Conservation (phyloP, 2,329 filamentous ascomycete genomes). For the Bipolaris oryzae region DNA sequence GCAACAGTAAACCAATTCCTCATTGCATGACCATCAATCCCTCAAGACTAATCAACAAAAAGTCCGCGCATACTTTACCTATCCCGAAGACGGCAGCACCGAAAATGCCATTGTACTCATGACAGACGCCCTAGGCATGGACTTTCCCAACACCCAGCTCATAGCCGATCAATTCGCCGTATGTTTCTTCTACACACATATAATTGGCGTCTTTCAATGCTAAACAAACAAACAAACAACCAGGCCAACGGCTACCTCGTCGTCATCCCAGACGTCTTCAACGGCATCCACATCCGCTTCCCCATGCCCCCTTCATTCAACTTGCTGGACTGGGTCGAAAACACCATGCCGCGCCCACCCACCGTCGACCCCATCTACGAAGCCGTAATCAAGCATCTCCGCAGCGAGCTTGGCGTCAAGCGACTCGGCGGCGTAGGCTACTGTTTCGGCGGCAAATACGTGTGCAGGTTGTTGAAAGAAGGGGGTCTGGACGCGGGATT, state of each 20-base stretch:
- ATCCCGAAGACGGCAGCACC: conserved; percentile 59
- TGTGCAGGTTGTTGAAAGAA: conserved; percentile 65
- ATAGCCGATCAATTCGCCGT: conserved; percentile 77
- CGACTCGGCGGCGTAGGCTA: conserved; percentile 72
- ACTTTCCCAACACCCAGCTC: conserved; percentile 58
- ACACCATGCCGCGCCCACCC: conserved; percentile 46
- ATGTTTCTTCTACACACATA: not conserved
- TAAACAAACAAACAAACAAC: not conserved
- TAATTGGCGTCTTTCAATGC: too few relatives aligned
- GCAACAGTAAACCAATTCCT: conserved; percentile 46
- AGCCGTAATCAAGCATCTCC: conserved; percentile 64
- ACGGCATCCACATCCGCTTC: conserved; percentile 65
- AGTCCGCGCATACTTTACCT: conserved; percentile 63
- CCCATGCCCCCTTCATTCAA: conserved; percentile 59
- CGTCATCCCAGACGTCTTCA: conserved; percentile 73
- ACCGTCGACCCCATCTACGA: conserved; percentile 61
- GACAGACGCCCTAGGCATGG: conserved; percentile 63
- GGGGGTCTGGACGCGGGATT: conserved; percentile 70
- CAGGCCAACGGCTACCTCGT: conserved; percentile 68
- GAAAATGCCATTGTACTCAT: conserved; percentile 62
- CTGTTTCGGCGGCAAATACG: conserved; percentile 71
- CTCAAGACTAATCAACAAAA: not conserved
- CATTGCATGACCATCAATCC: not conserved
- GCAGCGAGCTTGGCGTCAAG: conserved; percentile 58
- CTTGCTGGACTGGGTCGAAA: conserved; percentile 57